These are phyloP conservation scores for Lactifluus subvellereus DNA, from an alignment of 768 basidiomycete species.

Conservation along the genomic window DNA sequence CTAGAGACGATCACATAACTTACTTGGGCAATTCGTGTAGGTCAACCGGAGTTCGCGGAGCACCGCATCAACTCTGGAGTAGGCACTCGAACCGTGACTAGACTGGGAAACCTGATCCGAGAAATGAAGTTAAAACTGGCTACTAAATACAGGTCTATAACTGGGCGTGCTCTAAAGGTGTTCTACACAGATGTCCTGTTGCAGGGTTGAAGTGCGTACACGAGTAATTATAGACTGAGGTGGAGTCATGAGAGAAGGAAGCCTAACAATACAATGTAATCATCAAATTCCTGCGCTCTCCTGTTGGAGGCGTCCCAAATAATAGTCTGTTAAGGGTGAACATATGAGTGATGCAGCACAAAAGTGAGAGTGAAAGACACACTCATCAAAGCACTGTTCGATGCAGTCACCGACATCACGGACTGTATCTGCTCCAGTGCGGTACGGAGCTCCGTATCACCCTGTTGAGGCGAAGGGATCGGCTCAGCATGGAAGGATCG, in stretches of 20 bases:
- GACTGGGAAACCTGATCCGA: neutral
- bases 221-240: neutral
- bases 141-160: neutral
- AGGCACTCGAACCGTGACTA: neutral
- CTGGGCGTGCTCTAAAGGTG: neutral
- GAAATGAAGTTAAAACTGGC: neutral
- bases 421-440: conserved; percentile 22
- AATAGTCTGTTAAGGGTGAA: conserved; percentile 5
- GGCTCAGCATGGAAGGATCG: conserved; percentile 16
- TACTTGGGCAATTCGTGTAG: too few relatives aligned
- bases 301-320: conserved; percentile 21
- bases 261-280: neutral
- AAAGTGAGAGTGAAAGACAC: neutral
- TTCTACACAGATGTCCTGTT: too few relatives aligned
- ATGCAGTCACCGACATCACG: conserved; percentile 11
- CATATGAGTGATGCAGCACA: neutral
- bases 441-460: conserved; percentile 13
- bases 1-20: neutral
- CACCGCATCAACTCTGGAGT: too few relatives aligned
- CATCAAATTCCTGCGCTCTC: conserved; percentile 19
- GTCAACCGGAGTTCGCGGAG: too few relatives aligned
- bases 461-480: conserved; percentile 2
- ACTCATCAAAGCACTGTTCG: conserved; percentile 18
- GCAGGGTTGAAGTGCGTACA: neutral
- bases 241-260: neutral